phyloP scores from a whole-genome alignment of 495 filamentous ascomycete genomes.

The Penicillium steckii region DNA sequence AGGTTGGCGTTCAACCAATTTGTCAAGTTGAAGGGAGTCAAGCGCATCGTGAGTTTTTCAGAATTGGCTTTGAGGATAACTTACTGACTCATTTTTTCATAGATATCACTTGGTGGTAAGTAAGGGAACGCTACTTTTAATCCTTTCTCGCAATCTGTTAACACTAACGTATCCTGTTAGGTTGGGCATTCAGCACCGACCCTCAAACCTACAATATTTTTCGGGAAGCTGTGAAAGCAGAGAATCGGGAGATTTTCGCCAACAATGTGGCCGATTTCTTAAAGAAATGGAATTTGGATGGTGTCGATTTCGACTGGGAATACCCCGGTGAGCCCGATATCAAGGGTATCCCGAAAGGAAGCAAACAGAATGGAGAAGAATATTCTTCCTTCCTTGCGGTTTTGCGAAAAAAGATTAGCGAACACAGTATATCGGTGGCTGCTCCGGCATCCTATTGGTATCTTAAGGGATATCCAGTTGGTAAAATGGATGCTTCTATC shows the following conservation, averaged over 20 bases:
- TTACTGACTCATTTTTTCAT: too few species aligned
- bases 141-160: too few species aligned
- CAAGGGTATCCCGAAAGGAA: constrained; percentile 31
- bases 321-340: constrained; percentile 40
- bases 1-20: not conserved
- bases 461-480: constrained; percentile 29
- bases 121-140: too few species aligned
- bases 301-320: constrained; percentile 45
- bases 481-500: constrained; percentile 14
- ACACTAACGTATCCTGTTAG: too few species aligned
- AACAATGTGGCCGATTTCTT: constrained; percentile 37
- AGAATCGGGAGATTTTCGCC: constrained; percentile 34
- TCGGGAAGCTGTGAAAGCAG: constrained; percentile 31
- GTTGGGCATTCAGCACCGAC: constrained; percentile 45
- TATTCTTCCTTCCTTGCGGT: constrained; percentile 28
- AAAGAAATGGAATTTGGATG: constrained; percentile 31
- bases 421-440: constrained; percentile 16
- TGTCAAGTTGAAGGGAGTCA: constrained; percentile 6
- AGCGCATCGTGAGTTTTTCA: too few species aligned
- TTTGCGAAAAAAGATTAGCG: not conserved
- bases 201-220: constrained; percentile 34
- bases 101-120: too few species aligned
- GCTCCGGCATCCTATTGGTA: constrained; percentile 32
- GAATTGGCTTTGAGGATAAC: too few species aligned
- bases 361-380: constrained; percentile 23